Percentiles rank a stretch among this genome's conserved stretches.
Conservation (phyloP, 768 basidiomycete species). For the Glaciozyma martinii region DNA sequence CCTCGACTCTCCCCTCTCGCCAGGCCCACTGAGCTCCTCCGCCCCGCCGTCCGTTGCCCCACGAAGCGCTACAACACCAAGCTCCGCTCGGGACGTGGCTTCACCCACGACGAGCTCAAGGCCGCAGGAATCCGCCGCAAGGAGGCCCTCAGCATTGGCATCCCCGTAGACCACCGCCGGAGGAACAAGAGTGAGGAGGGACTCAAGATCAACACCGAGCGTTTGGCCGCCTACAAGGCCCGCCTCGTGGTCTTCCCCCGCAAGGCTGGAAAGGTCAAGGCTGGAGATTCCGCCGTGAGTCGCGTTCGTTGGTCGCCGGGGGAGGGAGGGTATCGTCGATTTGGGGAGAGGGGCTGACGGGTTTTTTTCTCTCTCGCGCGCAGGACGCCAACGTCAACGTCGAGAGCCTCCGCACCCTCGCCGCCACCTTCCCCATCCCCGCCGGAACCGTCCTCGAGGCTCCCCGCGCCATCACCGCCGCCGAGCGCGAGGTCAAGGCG, state of each 20-base stretch:
- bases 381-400: constrained; percentile 77
- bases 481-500: constrained; percentile 81
- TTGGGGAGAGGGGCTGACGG: no score
- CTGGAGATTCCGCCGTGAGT: constrained; percentile 83
- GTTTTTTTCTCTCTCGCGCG: not conserved
- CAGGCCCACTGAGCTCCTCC: constrained; percentile 56
- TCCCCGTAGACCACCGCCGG: constrained; percentile 94
- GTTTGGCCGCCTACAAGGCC: constrained; percentile 84
- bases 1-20: not conserved
- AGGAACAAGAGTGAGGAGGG: constrained; percentile 94
- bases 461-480: constrained; percentile 84
- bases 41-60: constrained; percentile 91
- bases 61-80: constrained; percentile 98
- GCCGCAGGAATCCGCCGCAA: constrained; percentile 89
- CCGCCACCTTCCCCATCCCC: constrained; percentile 55
- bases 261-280: constrained; percentile 78
- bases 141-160: constrained; percentile 83
- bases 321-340: no score
- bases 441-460: constrained; percentile 59
- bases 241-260: constrained; percentile 94
- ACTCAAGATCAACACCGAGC: constrained; percentile 80
- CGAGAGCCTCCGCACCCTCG: constrained; percentile 54
- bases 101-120: constrained; percentile 88
- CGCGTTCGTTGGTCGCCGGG: not conserved
- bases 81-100: constrained; percentile 91